Percentiles rank a stretch among this genome's conserved stretches.
Conservation (phyloP, 495 filamentous ascomycete species). For the Achaetomiella virescens region DNA sequence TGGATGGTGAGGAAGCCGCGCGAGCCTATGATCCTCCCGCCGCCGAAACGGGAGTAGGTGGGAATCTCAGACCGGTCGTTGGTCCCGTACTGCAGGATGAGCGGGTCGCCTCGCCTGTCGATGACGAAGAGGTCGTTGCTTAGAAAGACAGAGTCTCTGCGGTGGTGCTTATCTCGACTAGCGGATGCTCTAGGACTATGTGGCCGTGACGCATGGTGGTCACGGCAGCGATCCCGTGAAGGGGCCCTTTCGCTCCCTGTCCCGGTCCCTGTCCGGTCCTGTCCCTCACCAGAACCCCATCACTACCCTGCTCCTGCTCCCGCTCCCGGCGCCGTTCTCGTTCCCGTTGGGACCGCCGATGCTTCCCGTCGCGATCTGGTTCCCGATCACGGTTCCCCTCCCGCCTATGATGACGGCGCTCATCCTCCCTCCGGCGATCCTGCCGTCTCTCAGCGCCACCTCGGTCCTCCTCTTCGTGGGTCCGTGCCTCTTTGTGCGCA, state of each 20-base stretch:
- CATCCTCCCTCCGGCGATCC: background rate
- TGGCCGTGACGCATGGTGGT: background rate
- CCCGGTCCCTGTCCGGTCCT: constrained; percentile 17
- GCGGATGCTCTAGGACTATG: background rate
- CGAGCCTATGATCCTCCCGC: constrained; percentile 35
- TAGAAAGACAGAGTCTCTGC: background rate
- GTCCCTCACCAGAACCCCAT: no score
- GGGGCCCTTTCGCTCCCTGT: background rate
- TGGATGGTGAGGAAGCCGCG: constrained; percentile 34
- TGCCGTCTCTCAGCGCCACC: background rate
- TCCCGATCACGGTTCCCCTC: background rate
- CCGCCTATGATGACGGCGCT: background rate
- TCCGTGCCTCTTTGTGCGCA: background rate
- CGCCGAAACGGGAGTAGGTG: constrained; percentile 35
- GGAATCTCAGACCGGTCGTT: constrained; percentile 38
- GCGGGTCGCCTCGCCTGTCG: constrained; percentile 40
- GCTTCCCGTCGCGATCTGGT: background rate
- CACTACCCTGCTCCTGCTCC: background rate
- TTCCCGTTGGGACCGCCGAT: background rate
- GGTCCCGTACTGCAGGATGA: constrained; percentile 39
- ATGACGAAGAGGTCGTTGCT: constrained; percentile 27
- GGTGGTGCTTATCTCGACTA: background rate
- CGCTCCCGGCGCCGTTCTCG: background rate
- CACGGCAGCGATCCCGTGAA: background rate
- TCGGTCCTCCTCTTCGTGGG: background rate